These are phyloP conservation scores for Venturia effusa DNA, from an alignment of 2,329 filamentous ascomycete species.

Conservation along the genomic window DNA sequence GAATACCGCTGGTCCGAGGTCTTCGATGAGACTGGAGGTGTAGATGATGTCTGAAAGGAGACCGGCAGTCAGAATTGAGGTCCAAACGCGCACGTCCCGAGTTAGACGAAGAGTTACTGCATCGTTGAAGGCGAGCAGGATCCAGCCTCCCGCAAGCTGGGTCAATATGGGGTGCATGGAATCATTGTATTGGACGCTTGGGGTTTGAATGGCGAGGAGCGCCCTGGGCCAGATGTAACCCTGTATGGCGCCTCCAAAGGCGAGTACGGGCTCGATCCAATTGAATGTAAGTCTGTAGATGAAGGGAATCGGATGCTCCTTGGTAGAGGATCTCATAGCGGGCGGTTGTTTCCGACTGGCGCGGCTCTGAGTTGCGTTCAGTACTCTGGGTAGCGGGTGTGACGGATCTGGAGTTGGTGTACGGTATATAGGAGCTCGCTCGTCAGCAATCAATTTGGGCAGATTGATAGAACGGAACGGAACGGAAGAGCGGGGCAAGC, in stretches of 20 bases:
- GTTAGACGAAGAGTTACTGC: constrained; percentile 4
- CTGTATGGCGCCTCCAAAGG: background rate
- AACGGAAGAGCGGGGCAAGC: background rate
- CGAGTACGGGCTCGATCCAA: constrained; percentile 7
- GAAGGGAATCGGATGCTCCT: constrained; percentile 1
- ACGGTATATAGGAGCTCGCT: no score
- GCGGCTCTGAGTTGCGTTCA: background rate
- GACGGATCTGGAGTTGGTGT: background rate
- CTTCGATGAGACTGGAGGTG: constrained; percentile 5
- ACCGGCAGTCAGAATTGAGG: background rate
- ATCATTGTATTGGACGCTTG: constrained; percentile 4
- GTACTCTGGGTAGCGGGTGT: background rate
- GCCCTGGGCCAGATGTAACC: background rate
- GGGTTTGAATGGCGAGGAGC: background rate
- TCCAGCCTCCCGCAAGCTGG: constrained; percentile 9
- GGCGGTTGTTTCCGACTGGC: background rate
- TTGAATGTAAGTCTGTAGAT: constrained; percentile 6
- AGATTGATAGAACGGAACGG: background rate
- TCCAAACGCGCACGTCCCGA: constrained; percentile 5
- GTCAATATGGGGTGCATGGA: background rate
- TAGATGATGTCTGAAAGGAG: constrained; percentile 8
- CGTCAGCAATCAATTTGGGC: background rate
- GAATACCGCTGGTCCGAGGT: constrained; percentile 5
- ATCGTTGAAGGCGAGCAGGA: constrained; percentile 7
- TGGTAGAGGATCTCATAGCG: background rate